Base-by-base conservation (phyloP, 257 asterid species). In the Paraleonurus japonicus region DNA sequence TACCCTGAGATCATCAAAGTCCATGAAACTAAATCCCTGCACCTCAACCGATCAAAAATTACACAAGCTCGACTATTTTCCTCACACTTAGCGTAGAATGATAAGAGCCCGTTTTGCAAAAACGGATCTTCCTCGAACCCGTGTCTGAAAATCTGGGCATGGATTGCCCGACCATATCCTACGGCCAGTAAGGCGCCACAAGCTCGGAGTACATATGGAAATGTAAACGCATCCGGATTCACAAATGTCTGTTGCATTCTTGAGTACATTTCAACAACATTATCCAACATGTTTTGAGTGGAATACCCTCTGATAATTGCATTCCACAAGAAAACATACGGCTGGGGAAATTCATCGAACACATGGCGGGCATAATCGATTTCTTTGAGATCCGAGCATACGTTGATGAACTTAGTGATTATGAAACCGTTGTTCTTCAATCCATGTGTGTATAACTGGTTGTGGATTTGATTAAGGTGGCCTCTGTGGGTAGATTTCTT, bases 301-400 rank as follows among this genome's bases (percentile, higher is more conserved):
- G 84, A 83, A 69, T 85, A 89, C 10, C 93, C 93, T 58, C 83
- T 87, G 81, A 89, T 85, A 75, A 87, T 85, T 4, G 90, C 93
- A 67, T 89, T 89, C 93, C 96, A 87, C 30, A 85, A 45, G 80
- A 78, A 85, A 20, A 87, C 83, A 79, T 89, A 67, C 19, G 70
- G 83, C 28, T 83, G 76, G 0, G 86, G 85, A 76, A 85, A 85
- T 78, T 71, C 89, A 61, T 86, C 96, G 63, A 89, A 89, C 91
- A 89, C 55, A 19, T 87, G 76, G 71, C 87, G 89, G 4, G 88
- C 93, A 65, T 89, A 72, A 11, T 45, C 57, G 59, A 82, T 70
- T 77, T 87, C 89, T 12, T 63, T 75, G 35, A 86, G 75, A 30
- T 85, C 72, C 2, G 84, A 80, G 51, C 86, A 11, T 0, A 71